Conservation (phyloP, 805 yeast species). For the Wickerhamiella hasegawae region DNA sequence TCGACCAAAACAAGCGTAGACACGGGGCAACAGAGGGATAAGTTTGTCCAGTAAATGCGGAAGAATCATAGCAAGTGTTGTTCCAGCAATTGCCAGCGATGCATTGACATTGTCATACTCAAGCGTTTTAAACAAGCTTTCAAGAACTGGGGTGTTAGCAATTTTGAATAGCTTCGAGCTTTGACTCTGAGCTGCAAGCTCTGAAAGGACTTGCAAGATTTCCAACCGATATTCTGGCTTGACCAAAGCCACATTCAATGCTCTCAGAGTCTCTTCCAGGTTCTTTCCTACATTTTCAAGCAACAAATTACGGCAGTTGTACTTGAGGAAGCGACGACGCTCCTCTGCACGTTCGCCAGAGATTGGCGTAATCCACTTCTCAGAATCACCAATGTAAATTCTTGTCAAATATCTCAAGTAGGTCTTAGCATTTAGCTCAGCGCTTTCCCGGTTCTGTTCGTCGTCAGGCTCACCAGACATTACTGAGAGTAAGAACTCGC, state of each 20-base stretch:
- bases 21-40: slow-evolving; percentile 22
- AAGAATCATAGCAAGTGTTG: slow-evolving; percentile 27
- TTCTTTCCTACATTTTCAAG: slow-evolving; percentile 28
- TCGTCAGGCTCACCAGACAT: slow-evolving; percentile 15
- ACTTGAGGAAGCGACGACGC: slow-evolving; percentile 31
- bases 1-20: slow-evolving; percentile 32
- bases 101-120: slow-evolving; percentile 28
- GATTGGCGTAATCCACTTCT: slow-evolving; percentile 19
- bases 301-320: slow-evolving; percentile 29
- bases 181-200: slow-evolving; percentile 11
- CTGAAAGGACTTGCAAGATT: slow-evolving; percentile 24
- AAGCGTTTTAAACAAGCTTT: slow-evolving; percentile 11
- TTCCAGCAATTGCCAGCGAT: slow-evolving; percentile 24
- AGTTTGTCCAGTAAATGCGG: slow-evolving; percentile 31
- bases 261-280: slow-evolving; percentile 24
- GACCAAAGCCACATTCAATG: slow-evolving; percentile 25
- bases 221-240: slow-evolving; percentile 24
- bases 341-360: slow-evolving; percentile 25
- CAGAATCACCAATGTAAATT: slow-evolving; percentile 12
- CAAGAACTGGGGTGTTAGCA: slow-evolving; percentile 12
- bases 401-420: slow-evolving; percentile 16
- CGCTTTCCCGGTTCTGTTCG: slow-evolving; percentile 7
- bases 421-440: slow-evolving; percentile 3
- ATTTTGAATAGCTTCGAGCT: slow-evolving; percentile 14
- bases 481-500: slow-evolving; percentile 19